phyloP scores from a whole-genome alignment of 176 grass and related monocot species.

The Poa annua region DNA sequence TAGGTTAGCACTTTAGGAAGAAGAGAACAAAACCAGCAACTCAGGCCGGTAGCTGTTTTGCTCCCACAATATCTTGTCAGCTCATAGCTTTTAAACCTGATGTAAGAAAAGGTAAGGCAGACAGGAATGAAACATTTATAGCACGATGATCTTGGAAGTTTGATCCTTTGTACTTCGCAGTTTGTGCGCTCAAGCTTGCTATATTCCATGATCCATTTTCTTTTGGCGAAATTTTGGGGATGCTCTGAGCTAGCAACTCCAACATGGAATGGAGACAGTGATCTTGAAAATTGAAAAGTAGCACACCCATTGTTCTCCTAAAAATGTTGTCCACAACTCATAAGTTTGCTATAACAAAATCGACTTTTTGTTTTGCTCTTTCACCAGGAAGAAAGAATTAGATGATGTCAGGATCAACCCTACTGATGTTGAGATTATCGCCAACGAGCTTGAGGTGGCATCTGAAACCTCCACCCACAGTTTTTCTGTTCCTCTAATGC shows the following conservation, averaged over 20 bases:
- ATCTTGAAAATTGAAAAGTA: neutral
- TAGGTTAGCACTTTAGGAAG: neutral
- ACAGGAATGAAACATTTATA: neutral
- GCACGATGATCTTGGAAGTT: neutral
- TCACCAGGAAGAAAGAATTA: conserved; percentile 91
- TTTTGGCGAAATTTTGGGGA: neutral
- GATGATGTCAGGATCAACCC: conserved; percentile 94
- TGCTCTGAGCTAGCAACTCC: neutral
- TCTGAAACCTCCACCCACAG: neutral
- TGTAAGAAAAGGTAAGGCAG: neutral
- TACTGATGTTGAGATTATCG: conserved; percentile 87
- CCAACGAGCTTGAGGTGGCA: conserved; percentile 87
- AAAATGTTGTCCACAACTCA: neutral
- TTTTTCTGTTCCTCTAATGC: neutral
- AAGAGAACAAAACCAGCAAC: neutral
- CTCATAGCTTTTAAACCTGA: neutral
- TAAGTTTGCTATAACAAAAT: neutral
- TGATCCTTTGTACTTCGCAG: neutral
- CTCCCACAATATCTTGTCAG: neutral
- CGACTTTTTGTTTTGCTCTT: neutral
- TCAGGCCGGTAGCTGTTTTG: neutral
- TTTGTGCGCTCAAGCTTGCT: neutral
- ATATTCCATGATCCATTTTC: too few species aligned
- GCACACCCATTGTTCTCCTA: neutral
- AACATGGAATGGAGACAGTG: neutral